These are phyloP conservation scores for Podaxis pistillaris DNA, from an alignment of 768 basidiomycete genomes.

Conservation along the genomic window DNA sequence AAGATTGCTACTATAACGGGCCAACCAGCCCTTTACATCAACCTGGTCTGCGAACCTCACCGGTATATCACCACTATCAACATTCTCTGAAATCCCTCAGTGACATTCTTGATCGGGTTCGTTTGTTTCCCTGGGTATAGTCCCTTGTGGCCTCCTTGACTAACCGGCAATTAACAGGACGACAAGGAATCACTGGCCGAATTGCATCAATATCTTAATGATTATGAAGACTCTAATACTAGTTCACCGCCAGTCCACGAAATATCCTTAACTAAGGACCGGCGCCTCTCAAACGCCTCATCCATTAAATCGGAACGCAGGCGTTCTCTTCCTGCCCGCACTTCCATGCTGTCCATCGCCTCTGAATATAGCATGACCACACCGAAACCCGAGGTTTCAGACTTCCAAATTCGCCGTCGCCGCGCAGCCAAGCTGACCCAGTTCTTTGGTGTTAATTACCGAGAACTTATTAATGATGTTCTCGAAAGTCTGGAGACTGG, in stretches of 20 bases:
- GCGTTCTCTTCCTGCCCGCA: slow-evolving; percentile 63
- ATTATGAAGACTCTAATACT: slow-evolving; percentile 20
- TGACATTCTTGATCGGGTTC: slow-evolving; percentile 76
- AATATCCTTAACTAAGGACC: slow-evolving; percentile 19
- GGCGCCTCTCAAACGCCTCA: slow-evolving; percentile 33
- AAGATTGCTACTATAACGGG: slow-evolving; percentile 10
- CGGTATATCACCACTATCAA: slow-evolving; percentile 74
- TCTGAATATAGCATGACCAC: slow-evolving; percentile 46
- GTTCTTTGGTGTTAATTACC: slow-evolving; percentile 88
- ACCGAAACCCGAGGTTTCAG: slow-evolving; percentile 42
- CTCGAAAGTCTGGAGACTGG: slow-evolving; percentile 79
- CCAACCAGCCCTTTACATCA: slow-evolving; percentile 16
- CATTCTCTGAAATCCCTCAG: slow-evolving; percentile 78
- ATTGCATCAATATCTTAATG: slow-evolving; percentile 66
- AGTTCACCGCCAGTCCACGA: slow-evolving; percentile 6
- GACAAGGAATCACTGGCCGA: slow-evolving; percentile 73
- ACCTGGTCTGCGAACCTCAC: slow-evolving; percentile 31
- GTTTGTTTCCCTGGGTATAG: slow-evolving; percentile 24
- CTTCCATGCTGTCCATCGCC: slow-evolving; percentile 58
- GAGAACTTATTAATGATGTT: slow-evolving; percentile 72
- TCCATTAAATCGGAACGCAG: slow-evolving; percentile 61
- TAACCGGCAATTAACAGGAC: slow-evolving; percentile 48
- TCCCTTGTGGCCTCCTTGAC: slow-evolving; percentile 6
- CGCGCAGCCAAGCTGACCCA: slow-evolving; percentile 81
- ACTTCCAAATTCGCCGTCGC: slow-evolving; percentile 71